These are phyloP conservation scores for Malus hybrid DNA, from an alignment of 331 rosid genomes.

Conservation along the genomic window DNA sequence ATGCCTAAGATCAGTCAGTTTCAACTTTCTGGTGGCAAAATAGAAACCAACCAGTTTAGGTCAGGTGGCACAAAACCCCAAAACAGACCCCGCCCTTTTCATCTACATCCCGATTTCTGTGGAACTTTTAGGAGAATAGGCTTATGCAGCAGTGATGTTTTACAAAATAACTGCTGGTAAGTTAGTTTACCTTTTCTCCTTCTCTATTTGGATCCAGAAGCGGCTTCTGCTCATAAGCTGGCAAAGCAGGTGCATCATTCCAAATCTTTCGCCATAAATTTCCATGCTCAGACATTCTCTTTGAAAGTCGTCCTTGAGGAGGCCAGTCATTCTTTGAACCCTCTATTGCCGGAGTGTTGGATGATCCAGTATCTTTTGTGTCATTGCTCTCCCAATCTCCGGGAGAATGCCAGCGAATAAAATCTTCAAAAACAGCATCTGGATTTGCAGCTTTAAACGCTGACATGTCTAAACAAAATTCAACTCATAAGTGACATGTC, in stretches of 20 bases:
- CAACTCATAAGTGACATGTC: conserved; percentile 18
- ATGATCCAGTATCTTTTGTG: conserved; percentile 30
- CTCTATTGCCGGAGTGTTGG: conserved; percentile 19
- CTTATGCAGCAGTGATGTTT: background rate
- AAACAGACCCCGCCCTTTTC: background rate
- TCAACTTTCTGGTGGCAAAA: too few species aligned
- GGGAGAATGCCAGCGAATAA: conserved; percentile 98
- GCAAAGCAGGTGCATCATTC: conserved; percentile 59
- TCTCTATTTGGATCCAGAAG: conserved; percentile 90
- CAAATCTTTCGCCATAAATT: conserved; percentile 86
- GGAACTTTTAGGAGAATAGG: background rate
- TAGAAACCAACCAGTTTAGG: too few species aligned
- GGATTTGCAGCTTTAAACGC: conserved; percentile 98
- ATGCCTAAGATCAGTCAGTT: background rate
- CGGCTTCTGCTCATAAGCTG: conserved; percentile 87
- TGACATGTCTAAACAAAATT: conserved; percentile 66
- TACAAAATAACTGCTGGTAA: background rate
- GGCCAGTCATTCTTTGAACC: conserved; percentile 55
- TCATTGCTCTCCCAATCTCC: conserved; percentile 82
- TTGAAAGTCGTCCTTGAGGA: conserved; percentile 76
- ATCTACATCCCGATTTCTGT: background rate
- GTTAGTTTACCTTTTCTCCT: conserved; percentile 73
- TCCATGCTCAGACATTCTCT: conserved; percentile 97
- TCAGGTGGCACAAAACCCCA: background rate
- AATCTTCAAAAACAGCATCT: conserved; percentile 87